Evolutionary conservation across 306 rosid genomes (phyloP).

Genomic region (Inga leiocalycina): DNA sequence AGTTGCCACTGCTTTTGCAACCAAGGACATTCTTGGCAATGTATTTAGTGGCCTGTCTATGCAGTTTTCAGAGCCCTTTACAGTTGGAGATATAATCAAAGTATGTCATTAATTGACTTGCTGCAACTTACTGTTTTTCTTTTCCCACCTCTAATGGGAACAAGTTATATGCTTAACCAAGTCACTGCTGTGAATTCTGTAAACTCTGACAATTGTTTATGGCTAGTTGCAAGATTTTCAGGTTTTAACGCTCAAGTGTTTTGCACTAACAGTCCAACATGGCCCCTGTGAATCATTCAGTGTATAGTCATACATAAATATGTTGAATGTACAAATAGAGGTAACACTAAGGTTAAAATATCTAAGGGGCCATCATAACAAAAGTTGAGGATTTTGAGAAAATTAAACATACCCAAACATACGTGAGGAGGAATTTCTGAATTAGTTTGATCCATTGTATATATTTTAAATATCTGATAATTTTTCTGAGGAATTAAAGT

Average conservation of each 20-base stretch:
- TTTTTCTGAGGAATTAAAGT: conserved; percentile 21
- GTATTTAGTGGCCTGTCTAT: conserved; percentile 80
- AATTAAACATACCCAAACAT: neutral
- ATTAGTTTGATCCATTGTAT: conserved; percentile 12
- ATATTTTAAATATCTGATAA: neutral
- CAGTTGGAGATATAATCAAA: conserved; percentile 94
- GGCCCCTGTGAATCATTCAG: neutral
- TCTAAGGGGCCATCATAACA: conserved; percentile 1
- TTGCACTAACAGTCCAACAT: neutral
- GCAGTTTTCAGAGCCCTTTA: conserved; percentile 92
- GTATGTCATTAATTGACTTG: conserved; percentile 44
- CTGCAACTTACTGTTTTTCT: conserved; percentile 16
- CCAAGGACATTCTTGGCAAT: conserved; percentile 85
- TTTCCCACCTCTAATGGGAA: neutral
- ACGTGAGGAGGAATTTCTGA: neutral
- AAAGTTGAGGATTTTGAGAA: conserved; percentile 2
- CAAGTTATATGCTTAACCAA: conserved; percentile 11
- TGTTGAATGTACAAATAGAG: conserved; percentile 13
- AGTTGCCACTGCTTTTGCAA: conserved; percentile 93
- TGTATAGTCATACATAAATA: conserved; percentile 1
- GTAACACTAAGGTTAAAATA: conserved; percentile 17
- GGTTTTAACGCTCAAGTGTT: neutral
- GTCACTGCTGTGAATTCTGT: conserved; percentile 6
- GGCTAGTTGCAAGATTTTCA: neutral
- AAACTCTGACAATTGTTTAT: neutral